These are phyloP conservation scores for Rhynchosporium secalis DNA, from an alignment of 2,329 filamentous ascomycete genomes.

Conservation along the genomic window DNA sequence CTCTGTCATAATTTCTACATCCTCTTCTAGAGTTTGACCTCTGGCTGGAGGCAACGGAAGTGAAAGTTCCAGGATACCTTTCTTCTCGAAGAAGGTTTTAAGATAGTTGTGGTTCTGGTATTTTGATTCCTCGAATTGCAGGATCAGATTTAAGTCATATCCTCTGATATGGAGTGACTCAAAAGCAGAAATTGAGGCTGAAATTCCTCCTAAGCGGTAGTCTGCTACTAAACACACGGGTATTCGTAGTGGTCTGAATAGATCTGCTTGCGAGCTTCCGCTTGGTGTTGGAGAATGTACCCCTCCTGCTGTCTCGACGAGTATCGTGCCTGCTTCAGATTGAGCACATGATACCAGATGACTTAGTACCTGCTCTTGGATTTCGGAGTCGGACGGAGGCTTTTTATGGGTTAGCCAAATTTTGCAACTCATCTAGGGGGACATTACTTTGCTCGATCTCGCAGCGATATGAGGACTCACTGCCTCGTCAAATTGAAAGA, in stretches of 20 bases:
- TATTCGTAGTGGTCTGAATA: conserved; percentile 72
- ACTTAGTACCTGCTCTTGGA: conserved; percentile 51
- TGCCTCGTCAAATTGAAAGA: conserved; percentile 72
- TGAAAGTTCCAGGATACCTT: conserved; percentile 56
- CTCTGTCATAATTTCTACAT: conserved; percentile 56
- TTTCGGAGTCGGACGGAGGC: conserved; percentile 51
- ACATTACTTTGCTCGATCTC: conserved; percentile 18
- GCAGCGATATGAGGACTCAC: conserved; percentile 79
- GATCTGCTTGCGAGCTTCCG: conserved; percentile 73
- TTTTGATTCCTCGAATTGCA: conserved; percentile 65
- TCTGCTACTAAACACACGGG: conserved; percentile 77
- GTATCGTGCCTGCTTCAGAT: conserved; percentile 54
- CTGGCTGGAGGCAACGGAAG: conserved; percentile 60
- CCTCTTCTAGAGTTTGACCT: conserved; percentile 42
- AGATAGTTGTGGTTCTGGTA: conserved; percentile 72
- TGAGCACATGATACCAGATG: conserved; percentile 48
- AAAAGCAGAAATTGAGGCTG: conserved; percentile 75
- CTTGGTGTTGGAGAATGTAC: conserved; percentile 78
- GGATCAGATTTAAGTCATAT: conserved; percentile 70
- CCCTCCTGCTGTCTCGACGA: conserved; percentile 81
- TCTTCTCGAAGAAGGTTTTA: conserved; percentile 62
- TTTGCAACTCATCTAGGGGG: conserved; percentile 24
- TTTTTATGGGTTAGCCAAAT: conserved; percentile 37
- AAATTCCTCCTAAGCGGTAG: conserved; percentile 75
- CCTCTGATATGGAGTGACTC: conserved; percentile 77